phyloP scores from a whole-genome alignment of 495 filamentous ascomycete genomes.

The Penicillium steckii region DNA sequence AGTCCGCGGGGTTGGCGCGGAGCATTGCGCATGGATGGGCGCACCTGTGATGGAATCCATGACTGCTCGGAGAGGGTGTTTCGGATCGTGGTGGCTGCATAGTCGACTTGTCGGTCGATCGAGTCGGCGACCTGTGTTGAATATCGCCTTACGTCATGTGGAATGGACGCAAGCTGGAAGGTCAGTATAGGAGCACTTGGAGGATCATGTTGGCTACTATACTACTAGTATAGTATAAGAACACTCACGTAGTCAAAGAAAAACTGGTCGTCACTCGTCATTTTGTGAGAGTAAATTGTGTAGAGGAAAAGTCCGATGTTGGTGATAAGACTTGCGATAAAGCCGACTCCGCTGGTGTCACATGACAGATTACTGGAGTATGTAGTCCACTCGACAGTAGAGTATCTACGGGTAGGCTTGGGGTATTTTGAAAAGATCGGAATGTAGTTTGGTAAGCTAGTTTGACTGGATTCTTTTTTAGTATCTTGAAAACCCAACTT shows the following conservation, averaged over 20 bases:
- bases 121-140: slow-evolving; percentile 67
- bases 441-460: too few species aligned
- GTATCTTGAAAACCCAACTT: too few species aligned
- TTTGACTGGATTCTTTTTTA: too few species aligned
- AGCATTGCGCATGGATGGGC: slow-evolving; percentile 52
- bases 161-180: slow-evolving; percentile 62
- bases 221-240: too few species aligned
- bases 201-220: too few species aligned
- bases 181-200: neutral
- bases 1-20: slow-evolving; percentile 38
- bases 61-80: slow-evolving; percentile 59
- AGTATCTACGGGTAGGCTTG: too few species aligned
- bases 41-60: slow-evolving; percentile 69
- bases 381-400: too few species aligned
- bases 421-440: too few species aligned
- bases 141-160: slow-evolving; percentile 66
- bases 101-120: slow-evolving; percentile 74
- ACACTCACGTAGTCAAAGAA: slow-evolving; percentile 51
- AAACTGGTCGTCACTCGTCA: slow-evolving; percentile 53
- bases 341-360: slow-evolving; percentile 5
- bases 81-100: slow-evolving; percentile 59
- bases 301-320: slow-evolving; percentile 10
- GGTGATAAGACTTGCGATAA: slow-evolving; percentile 22
- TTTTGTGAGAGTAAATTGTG: slow-evolving; percentile 26
- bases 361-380: neutral